These are phyloP conservation scores for Ormosia semicastrata DNA, from an alignment of 306 rosid species.

Conservation along the genomic window DNA sequence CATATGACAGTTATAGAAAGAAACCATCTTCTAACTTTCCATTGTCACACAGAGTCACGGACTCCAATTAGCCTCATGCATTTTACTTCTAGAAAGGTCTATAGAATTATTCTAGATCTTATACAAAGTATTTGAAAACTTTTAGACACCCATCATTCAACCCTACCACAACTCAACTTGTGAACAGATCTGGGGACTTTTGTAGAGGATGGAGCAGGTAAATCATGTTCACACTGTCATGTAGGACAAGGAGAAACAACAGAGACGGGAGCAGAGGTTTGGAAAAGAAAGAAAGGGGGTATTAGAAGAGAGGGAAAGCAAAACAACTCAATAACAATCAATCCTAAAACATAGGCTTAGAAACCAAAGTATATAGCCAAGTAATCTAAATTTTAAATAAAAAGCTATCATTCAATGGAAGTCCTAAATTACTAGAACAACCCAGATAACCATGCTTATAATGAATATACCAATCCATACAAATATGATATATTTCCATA, in stretches of 20 bases:
- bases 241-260: neutral
- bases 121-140: neutral
- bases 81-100: neutral
- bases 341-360: neutral
- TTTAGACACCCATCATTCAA: constrained; percentile 9
- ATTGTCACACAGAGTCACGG: neutral
- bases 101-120: neutral
- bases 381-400: neutral
- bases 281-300: neutral
- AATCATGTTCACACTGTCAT: neutral
- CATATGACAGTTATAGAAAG: neutral
- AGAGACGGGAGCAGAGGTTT: neutral
- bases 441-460: neutral
- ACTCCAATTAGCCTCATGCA: neutral
- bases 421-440: neutral
- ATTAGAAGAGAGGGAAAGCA: neutral
- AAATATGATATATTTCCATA: neutral
- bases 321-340: neutral
- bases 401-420: neutral
- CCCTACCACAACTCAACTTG: neutral
- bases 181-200: neutral
- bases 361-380: neutral
- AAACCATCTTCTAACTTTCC: neutral
- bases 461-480: neutral
- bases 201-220: neutral